Percentiles rank a stretch among this genome's conserved stretches.
These are phyloP conservation scores for Kickxella alabastrina DNA, from an alignment of 192 early-diverging fungal genomes.

Conservation along the genomic window DNA sequence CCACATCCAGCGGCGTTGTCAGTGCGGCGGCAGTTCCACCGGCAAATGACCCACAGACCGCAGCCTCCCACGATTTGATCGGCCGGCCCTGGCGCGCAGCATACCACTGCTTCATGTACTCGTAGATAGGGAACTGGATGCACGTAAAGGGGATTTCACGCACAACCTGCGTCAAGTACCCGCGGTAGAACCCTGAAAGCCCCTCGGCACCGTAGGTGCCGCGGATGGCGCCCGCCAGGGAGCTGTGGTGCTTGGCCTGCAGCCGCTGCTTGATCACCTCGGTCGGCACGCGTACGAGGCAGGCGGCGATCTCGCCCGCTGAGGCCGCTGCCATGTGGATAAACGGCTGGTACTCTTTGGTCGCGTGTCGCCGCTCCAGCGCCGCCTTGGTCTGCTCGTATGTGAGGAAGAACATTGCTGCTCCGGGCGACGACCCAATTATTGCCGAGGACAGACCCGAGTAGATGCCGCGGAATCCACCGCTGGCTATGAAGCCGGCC, in stretches of 20 bases:
- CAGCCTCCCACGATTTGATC: slow-evolving; percentile 75
- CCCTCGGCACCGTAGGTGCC: slow-evolving; percentile 69
- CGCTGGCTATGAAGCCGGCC: slow-evolving; percentile 76
- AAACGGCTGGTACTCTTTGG: slow-evolving; percentile 54
- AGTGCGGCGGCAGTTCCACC: slow-evolving; percentile 86
- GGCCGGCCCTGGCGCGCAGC: slow-evolving; percentile 47
- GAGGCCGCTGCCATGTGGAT: slow-evolving; percentile 89
- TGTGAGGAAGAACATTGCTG: slow-evolving; percentile 85
- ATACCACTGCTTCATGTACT: slow-evolving; percentile 71
- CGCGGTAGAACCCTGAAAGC: slow-evolving; percentile 83
- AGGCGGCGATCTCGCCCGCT: slow-evolving; percentile 87
- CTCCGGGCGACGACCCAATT: slow-evolving; percentile 89
- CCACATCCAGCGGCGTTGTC: slow-evolving; percentile 94
- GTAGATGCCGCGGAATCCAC: slow-evolving; percentile 88
- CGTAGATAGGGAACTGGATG: slow-evolving; percentile 95
- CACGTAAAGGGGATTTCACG: slow-evolving; percentile 97
- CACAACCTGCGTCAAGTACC: slow-evolving; percentile 86
- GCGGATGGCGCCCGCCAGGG: slow-evolving; percentile 60
- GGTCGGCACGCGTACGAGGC: slow-evolving; percentile 89
- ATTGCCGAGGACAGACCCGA: slow-evolving; percentile 84
- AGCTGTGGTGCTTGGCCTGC: slow-evolving; percentile 77
- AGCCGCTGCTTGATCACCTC: slow-evolving; percentile 95
- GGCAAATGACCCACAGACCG: slow-evolving; percentile 79
- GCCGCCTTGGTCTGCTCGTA: slow-evolving; percentile 79
- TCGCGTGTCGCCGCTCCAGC: slow-evolving; percentile 6